phyloP scores from a whole-genome alignment of 169 alveolate genomes.

The Plasmodium gonderi region DNA sequence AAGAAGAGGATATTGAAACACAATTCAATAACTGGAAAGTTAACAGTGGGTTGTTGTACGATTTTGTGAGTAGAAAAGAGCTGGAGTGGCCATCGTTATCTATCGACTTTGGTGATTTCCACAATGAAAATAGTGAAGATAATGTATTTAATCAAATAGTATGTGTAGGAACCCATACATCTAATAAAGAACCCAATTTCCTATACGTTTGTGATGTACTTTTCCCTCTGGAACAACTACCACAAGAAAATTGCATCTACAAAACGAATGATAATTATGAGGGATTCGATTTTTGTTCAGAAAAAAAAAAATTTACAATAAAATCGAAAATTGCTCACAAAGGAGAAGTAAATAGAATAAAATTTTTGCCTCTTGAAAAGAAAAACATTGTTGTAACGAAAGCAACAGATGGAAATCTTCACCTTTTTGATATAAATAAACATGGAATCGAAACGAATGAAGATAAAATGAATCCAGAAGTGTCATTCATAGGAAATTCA shows the following conservation, averaged over 20 bases:
- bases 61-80: slow-evolving; percentile 55
- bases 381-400: slow-evolving; percentile 44
- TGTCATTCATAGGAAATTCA: slow-evolving; percentile 27
- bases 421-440: slow-evolving; percentile 55
- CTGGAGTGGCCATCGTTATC: slow-evolving; percentile 67
- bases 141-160: slow-evolving; percentile 47
- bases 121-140: slow-evolving; percentile 21
- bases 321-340: slow-evolving; percentile 37
- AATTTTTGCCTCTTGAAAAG: slow-evolving; percentile 37
- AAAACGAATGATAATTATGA: slow-evolving; percentile 45
- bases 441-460: slow-evolving; percentile 36
- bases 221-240: slow-evolving; percentile 31
- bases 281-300: slow-evolving; percentile 49
- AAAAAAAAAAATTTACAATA: slow-evolving; percentile 52
- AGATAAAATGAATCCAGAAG: slow-evolving; percentile 64
- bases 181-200: slow-evolving; percentile 55
- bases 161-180: slow-evolving; percentile 69
- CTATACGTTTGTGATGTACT: slow-evolving; percentile 57
- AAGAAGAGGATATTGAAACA: slow-evolving; percentile 26
- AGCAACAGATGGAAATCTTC: slow-evolving; percentile 52
- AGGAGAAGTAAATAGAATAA: slow-evolving; percentile 67
- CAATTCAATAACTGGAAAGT: slow-evolving; percentile 54
- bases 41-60: slow-evolving; percentile 50
- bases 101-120: slow-evolving; percentile 44
- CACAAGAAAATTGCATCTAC: slow-evolving; percentile 55